These are phyloP conservation scores for Spergularia azorica DNA, from an alignment of 179 eudicot genomes.

Conservation along the genomic window DNA sequence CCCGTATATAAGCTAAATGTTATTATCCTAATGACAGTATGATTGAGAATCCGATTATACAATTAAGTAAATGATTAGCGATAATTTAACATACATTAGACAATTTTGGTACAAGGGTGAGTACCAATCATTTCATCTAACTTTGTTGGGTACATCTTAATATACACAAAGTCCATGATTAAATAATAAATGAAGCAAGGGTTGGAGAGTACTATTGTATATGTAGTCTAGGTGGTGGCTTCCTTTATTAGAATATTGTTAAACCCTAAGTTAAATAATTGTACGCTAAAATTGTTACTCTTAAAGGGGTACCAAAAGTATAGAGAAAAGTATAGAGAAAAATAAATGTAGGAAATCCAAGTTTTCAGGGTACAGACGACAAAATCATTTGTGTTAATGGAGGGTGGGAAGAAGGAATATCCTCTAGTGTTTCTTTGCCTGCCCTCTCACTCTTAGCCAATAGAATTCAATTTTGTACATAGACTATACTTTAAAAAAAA, in stretches of 20 bases:
- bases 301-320: conserved; percentile 26
- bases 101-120: not conserved
- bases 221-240: conserved; percentile 8
- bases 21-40: conserved; percentile 17
- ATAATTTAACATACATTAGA: not conserved
- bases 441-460: conserved; percentile 21
- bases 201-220: not conserved
- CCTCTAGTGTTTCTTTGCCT: conserved; percentile 5
- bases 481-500: not conserved
- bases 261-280: conserved; percentile 25
- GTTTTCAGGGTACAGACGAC: conserved; percentile 26
- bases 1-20: conserved; percentile 6
- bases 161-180: conserved; percentile 12
- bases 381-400: conserved; percentile 30
- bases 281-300: conserved; percentile 12
- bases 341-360: conserved; percentile 21
- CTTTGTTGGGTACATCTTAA: conserved; percentile 6
- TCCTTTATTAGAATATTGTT: conserved; percentile 16
- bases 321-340: too few relatives aligned
- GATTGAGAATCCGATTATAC: not conserved
- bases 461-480: conserved; percentile 16
- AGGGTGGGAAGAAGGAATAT: conserved; percentile 22
- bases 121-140: conserved; percentile 11
- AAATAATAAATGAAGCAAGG: conserved; percentile 10
- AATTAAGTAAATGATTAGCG: not conserved